Evolutionary conservation across 2,329 filamentous ascomycete species (phyloP), one percentile per base, ranked within the genome.

Genomic region (Hypoxylon sp.): DNA sequence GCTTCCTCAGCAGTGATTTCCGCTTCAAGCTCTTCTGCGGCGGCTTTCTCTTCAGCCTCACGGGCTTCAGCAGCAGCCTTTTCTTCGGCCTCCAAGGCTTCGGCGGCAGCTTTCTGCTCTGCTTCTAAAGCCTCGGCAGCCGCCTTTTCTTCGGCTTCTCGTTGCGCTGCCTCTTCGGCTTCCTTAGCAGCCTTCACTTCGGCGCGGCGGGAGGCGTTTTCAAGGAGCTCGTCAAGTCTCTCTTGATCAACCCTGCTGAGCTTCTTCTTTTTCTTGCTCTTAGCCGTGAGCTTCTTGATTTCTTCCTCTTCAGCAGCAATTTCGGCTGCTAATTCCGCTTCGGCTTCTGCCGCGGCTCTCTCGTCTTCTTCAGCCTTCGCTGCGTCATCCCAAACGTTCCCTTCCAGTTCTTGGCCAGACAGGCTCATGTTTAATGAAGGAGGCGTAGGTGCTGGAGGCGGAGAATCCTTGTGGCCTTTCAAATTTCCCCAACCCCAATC

Each of bases 391-490:
- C 71, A 82, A 39, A 79, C 75, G 44, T 78, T 78, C 44, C 78
- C 76, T 60, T 81, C 79, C 9, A 77, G 76, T 48, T 80, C 74
- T 19, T 73, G 74, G 14, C 64, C 74, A 19, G 74, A 63, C 31
- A 73, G 60, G 10, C 72, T 80, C 77, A 84, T 74, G 65, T 87
- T 81, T 74, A 84, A 77, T 58, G 78, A 78, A 37, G 83, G 84
- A 67, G 85, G 83, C 46, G 83, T 85, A 44, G 85, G 84, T 57
- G 81, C 82, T 71, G 82, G 84, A 67, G 85, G 83, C 68, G 83
- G 82, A 57, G 81, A 83, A 72, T 83, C 83, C 71, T 82, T 83
- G 70, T 83, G 83, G 26, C 65, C 68, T 58, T 75, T 77, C 63
- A 80, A 80, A 68, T 76, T 78, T 63, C 80, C 79, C 79, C 81